Evolutionary conservation across 75 land plant genomes (phyloP).

Genomic region (Picea sitchensis): DNA sequence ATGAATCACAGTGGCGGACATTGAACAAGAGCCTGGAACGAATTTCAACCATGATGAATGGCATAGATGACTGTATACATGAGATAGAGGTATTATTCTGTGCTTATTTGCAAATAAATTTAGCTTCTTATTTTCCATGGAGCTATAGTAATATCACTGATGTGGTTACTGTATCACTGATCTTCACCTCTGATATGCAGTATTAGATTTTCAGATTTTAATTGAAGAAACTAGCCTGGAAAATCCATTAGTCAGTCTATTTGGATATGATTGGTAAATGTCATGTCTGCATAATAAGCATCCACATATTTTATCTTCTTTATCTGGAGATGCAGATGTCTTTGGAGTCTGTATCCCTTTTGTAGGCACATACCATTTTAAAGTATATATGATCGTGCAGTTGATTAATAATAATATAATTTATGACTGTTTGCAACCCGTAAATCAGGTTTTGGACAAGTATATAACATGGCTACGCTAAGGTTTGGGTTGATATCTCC

Average conservation of each 20-base stretch:
- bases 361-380: no score
- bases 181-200: not conserved
- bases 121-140: not conserved
- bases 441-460: no score
- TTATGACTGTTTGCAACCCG: no score
- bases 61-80: constrained; percentile 55
- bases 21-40: constrained; percentile 74
- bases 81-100: constrained; percentile 52
- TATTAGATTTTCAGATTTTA: not conserved
- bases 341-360: no score
- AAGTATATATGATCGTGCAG: no score
- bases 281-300: not conserved
- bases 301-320: not conserved
- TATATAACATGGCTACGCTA: no score
- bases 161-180: not conserved
- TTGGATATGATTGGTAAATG: not conserved
- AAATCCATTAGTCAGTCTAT: not conserved
- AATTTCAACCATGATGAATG: constrained; percentile 86
- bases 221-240: not conserved
- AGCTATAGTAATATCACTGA: not conserved
- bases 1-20: constrained; percentile 78
- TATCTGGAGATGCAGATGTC: no score
- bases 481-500: no score
- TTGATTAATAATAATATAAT: no score
- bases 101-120: not conserved